phyloP scores from a whole-genome alignment of 2,329 filamentous ascomycete species.

The Xylaria polymorpha region DNA sequence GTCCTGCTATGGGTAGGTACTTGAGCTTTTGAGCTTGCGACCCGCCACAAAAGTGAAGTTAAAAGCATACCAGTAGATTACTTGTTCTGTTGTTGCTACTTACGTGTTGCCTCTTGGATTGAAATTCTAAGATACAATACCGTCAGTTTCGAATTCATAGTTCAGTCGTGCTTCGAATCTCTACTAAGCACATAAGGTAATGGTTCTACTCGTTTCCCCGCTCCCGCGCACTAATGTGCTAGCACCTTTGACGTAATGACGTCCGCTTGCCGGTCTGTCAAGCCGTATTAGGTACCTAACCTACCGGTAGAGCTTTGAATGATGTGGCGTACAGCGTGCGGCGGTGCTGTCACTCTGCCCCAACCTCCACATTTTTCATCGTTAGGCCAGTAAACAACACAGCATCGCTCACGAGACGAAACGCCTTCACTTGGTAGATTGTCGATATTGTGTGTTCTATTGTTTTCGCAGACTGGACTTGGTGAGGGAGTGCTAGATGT shows the following conservation, averaged over 20 bases:
- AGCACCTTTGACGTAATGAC: neutral
- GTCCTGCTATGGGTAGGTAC: neutral
- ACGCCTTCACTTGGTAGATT: neutral
- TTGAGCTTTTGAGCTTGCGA: neutral
- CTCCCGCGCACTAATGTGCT: too few relatives aligned
- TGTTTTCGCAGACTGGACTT: neutral
- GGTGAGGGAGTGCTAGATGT: too few relatives aligned
- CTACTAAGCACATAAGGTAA: too few relatives aligned
- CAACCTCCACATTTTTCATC: constrained; percentile 16
- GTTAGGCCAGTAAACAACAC: neutral
- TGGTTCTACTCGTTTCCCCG: neutral
- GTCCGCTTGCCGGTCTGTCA: neutral
- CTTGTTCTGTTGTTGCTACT: neutral
- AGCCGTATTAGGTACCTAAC: neutral
- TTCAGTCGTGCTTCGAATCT: too few relatives aligned
- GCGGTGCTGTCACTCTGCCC: neutral
- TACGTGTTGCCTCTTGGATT: neutral
- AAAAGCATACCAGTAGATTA: neutral
- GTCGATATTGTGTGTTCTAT: neutral
- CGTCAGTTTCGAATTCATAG: neutral
- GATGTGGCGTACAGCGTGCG: neutral
- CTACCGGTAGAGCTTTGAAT: neutral
- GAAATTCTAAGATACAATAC: neutral
- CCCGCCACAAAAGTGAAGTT: neutral
- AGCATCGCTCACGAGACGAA: neutral